These are phyloP conservation scores for Catharanthus roseus DNA, from an alignment of 257 asterid genomes.

Conservation along the genomic window DNA sequence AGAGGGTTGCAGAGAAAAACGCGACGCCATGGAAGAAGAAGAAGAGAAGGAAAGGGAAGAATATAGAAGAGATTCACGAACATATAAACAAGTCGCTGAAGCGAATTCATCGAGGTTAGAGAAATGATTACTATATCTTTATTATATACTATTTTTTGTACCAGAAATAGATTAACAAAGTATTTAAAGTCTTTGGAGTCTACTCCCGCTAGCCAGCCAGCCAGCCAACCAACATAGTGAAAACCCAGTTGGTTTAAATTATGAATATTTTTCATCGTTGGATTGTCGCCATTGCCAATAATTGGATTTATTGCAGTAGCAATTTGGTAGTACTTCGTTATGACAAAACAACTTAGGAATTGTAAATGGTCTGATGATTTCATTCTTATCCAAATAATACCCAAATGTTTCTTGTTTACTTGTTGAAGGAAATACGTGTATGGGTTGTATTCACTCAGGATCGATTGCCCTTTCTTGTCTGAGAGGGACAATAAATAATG, in stretches of 20 bases:
- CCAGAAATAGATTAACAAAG: neutral
- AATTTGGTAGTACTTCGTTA: neutral
- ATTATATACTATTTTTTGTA: neutral
- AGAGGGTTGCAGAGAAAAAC: constrained; percentile 35
- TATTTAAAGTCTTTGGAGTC: constrained; percentile 27
- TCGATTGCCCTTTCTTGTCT: too few species aligned
- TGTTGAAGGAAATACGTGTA: neutral
- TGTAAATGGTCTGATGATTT: neutral
- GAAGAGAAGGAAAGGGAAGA: constrained; percentile 18
- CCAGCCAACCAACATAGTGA: neutral
- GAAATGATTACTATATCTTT: constrained; percentile 6
- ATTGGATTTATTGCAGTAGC: constrained; percentile 1
- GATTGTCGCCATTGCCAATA: neutral
- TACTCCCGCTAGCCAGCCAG: constrained; percentile 37
- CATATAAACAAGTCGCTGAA: constrained; percentile 20
- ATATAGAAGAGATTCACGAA: constrained; percentile 13
- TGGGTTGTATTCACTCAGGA: neutral
- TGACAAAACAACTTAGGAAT: neutral
- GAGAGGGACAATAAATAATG: too few species aligned
- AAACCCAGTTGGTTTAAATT: constrained; percentile 1
- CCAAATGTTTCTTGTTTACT: neutral
- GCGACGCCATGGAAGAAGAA: constrained; percentile 46
- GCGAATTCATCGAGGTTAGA: constrained; percentile 57
- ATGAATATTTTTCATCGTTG: neutral
- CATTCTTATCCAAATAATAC: neutral